These are phyloP conservation scores for Phaeosphaeria sp. DNA, from an alignment of 2,329 filamentous ascomycete genomes.

Conservation along the genomic window DNA sequence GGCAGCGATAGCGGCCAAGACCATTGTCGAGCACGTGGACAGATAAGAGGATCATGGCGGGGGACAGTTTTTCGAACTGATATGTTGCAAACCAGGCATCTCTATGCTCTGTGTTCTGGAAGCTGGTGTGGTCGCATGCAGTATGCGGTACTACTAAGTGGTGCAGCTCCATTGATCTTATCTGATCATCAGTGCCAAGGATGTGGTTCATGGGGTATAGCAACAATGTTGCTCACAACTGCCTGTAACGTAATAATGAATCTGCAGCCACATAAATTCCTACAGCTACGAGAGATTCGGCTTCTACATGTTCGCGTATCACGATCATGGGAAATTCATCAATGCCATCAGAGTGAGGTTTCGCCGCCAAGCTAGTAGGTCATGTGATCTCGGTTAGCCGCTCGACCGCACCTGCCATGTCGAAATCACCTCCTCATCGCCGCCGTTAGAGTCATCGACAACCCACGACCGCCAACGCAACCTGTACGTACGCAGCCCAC, in stretches of 20 bases:
- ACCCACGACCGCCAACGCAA: constrained; percentile 39
- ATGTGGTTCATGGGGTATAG: background rate
- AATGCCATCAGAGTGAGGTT: background rate
- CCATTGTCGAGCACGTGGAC: background rate
- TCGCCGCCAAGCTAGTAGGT: constrained; percentile 20
- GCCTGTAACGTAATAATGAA: too few species aligned
- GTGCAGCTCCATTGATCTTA: constrained; percentile 13
- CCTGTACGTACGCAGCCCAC: constrained; percentile 44
- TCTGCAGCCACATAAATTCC: too few species aligned
- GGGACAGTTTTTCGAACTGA: background rate
- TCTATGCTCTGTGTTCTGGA: background rate
- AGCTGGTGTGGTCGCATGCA: background rate
- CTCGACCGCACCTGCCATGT: constrained; percentile 35
- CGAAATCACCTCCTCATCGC: constrained; percentile 29
- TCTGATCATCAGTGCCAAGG: constrained; percentile 20
- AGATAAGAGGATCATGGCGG: background rate
- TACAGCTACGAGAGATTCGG: too few species aligned
- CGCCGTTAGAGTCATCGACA: constrained; percentile 40
- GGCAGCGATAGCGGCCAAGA: constrained; percentile 5
- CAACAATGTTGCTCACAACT: too few species aligned
- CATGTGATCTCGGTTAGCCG: constrained; percentile 35
- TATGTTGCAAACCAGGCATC: background rate
- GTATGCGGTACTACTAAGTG: background rate
- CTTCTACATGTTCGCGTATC: too few species aligned
- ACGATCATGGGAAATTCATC: too few species aligned